Evolutionary conservation across 177 flowering plant genomes (phyloP).

Genomic region (Telopea speciosissima): DNA sequence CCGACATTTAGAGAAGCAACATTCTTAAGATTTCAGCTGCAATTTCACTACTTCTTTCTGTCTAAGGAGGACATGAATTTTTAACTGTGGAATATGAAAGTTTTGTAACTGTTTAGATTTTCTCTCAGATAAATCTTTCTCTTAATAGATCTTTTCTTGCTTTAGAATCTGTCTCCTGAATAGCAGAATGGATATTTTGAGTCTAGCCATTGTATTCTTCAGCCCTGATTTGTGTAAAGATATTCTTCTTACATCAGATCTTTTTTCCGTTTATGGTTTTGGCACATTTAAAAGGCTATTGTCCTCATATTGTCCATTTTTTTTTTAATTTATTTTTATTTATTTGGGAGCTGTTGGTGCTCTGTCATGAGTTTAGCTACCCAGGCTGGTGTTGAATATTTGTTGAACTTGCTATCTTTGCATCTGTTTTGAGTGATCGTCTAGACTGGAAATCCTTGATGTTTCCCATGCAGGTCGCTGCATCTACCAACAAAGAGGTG

Average conservation of each 20-base stretch:
- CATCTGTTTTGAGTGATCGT: background rate
- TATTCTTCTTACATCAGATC: background rate
- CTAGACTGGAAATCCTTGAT: background rate
- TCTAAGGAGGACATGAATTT: too few species aligned
- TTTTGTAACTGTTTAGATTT: too few species aligned
- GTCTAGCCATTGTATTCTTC: background rate
- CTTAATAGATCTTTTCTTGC: too few species aligned
- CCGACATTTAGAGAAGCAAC: too few species aligned
- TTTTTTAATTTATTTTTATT: too few species aligned
- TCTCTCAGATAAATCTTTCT: too few species aligned
- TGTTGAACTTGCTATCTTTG: background rate
- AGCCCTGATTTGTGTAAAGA: background rate
- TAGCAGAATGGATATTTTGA: background rate
- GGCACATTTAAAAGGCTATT: too few species aligned
- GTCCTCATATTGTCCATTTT: background rate
- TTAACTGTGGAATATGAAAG: too few species aligned
- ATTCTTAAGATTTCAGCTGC: too few species aligned
- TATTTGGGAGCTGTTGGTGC: background rate
- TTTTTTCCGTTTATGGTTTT: too few species aligned
- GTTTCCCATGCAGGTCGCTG: slow-evolving; percentile 50
- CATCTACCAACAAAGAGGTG: slow-evolving; percentile 80
- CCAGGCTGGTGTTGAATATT: background rate
- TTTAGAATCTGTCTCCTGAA: background rate
- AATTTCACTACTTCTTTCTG: too few species aligned
- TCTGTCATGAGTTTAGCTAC: background rate